Base-by-base conservation (phyloP, 306 rosid species). In the Astragalus membranaceus region DNA sequence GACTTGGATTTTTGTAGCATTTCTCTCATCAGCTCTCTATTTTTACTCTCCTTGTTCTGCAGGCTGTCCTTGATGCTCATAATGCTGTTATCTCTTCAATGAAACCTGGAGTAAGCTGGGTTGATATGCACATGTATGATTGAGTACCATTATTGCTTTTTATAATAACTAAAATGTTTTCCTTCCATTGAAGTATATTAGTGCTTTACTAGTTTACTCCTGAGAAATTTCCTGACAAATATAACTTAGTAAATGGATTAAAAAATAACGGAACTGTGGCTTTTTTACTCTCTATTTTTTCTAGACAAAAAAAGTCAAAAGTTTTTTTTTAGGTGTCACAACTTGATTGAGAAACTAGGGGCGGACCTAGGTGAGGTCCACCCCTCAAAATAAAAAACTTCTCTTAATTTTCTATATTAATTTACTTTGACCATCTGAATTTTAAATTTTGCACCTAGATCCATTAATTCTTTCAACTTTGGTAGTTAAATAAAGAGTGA, bases 61-160 rank as follows among this genome's bases (percentile, higher is more conserved):
- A 92, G 98, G 95, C 96, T 80, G 91, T 92, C 79, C 98, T 92
- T 70, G 85, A 86, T 65, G 95, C 98, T 77, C 96, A 92, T 23
- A 56, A 92, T 85, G 88, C 85, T 55, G 98, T 92, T 69, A 85
- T 92, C 80, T 70, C 89, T 64, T 37, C 79, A 26, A 87, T 89
- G 91, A 92, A 76, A 76, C 96, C 98, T 62, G 96, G 96, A 77
- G 72, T 84, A 64, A 66, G 69, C 80, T 92, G 98, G 98, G 80
- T 84, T 54, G 89, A 85, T 65, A 88, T 89, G 98, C 98, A 89
- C 81, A 85, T 70, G 98, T 89, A 89, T 39, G 96, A 42, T 66
- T 30, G 26, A 35, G 37, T 65, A 52, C 60, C 33, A 46, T 8
- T 6, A 13, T 44, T 41, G 29, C 14, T 56, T 69, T 50, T 69